Percentiles rank a stretch among this genome's conserved stretches.
phyloP scores from a whole-genome alignment of 371 early-diverging fungal species.

The Phascolomyces articulosus region DNA sequence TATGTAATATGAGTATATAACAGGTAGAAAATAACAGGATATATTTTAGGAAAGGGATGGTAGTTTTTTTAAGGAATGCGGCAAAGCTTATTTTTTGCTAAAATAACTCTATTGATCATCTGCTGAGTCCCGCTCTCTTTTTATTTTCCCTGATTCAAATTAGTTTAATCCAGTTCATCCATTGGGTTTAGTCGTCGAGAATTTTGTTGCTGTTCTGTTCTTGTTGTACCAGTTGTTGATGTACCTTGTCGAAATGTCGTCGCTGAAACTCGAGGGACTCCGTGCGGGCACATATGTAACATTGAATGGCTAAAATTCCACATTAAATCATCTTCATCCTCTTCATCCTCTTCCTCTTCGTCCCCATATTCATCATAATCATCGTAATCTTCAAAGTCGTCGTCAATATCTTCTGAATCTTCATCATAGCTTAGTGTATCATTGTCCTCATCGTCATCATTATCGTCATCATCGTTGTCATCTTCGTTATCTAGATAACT shows the following conservation, averaged over 20 bases:
- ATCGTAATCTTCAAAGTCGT: background rate
- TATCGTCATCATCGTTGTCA: background rate
- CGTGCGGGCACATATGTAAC: background rate
- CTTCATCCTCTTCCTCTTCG: background rate
- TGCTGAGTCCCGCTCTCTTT: too few species aligned
- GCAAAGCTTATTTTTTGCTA: background rate
- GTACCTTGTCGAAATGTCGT: background rate
- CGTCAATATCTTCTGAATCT: too few species aligned
- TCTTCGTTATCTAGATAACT: background rate
- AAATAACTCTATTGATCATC: background rate
- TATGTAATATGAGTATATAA: too few species aligned
- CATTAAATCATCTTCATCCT: background rate
- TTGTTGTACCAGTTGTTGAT: background rate
- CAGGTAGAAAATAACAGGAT: background rate
- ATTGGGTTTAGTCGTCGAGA: background rate
- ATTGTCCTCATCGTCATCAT: background rate
- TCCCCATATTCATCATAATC: background rate
- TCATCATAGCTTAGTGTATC: too few species aligned
- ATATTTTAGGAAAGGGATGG: too few species aligned
- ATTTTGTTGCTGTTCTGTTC: background rate
- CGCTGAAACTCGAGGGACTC: background rate
- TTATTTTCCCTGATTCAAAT: too few species aligned
- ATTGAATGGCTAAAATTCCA: background rate
- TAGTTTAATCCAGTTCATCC: background rate
- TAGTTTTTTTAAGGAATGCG: too few species aligned